phyloP scores from a whole-genome alignment of 371 early-diverging fungal species.

The Apophysomyces trapeziformis region DNA sequence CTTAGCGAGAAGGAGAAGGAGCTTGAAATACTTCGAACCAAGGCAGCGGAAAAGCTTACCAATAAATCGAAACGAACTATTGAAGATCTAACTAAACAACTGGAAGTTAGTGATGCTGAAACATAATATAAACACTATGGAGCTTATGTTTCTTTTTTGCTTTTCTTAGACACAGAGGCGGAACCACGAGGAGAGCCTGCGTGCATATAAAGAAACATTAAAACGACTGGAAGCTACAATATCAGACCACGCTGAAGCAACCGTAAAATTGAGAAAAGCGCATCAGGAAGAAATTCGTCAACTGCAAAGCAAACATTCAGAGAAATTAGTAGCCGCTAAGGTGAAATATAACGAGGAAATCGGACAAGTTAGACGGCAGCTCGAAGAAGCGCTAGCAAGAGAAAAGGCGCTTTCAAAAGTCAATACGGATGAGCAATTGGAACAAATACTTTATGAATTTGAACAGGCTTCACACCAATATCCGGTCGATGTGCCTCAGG shows the following conservation, averaged over 20 bases:
- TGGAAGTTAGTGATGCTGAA: constrained; percentile 22
- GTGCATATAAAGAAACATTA: constrained; percentile 38
- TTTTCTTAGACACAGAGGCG: constrained; percentile 32
- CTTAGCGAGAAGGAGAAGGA: constrained; percentile 47
- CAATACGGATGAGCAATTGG: constrained; percentile 75
- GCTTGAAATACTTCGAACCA: constrained; percentile 33
- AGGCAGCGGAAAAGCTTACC: constrained; percentile 27
- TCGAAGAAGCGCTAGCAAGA: constrained; percentile 25
- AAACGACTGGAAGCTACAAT: constrained; percentile 43
- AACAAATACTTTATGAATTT: constrained; percentile 80
- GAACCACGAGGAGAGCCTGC: constrained; percentile 42
- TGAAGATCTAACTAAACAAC: constrained; percentile 36
- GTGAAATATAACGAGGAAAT: constrained; percentile 44
- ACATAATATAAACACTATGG: not conserved
- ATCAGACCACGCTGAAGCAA: constrained; percentile 33
- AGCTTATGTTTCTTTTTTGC: not conserved
- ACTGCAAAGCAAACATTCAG: constrained; percentile 32
- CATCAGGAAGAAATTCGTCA: constrained; percentile 35
- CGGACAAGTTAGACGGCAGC: constrained; percentile 27
- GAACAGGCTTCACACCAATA: constrained; percentile 47
- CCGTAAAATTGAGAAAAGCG: constrained; percentile 24
- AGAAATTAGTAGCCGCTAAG: constrained; percentile 29
- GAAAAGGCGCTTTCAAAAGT: constrained; percentile 26
- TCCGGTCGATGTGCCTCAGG: constrained; percentile 23
- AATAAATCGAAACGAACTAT: constrained; percentile 31